These are phyloP conservation scores for Camelina hispida DNA, from an alignment of 345 rosid genomes.

Conservation along the genomic window DNA sequence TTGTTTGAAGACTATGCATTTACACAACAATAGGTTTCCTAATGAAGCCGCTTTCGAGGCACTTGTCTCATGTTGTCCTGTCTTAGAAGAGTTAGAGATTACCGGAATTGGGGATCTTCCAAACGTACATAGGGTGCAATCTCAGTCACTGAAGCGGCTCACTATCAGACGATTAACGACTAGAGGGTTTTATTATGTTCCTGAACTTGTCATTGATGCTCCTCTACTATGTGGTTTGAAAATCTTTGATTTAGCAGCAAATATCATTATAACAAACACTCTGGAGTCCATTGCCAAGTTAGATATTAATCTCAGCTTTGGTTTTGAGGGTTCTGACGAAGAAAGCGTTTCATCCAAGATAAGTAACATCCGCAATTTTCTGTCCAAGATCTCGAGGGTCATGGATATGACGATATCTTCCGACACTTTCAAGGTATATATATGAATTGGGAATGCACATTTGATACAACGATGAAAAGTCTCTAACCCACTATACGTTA, in stretches of 20 bases:
- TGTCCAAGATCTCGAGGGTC: neutral
- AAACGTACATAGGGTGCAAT: neutral
- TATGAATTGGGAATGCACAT: neutral
- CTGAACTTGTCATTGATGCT: neutral
- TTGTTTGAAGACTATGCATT: neutral
- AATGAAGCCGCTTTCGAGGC: neutral
- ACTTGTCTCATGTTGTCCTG: neutral
- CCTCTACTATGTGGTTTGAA: neutral
- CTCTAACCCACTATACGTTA: no score
- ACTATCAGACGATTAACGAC: no score
- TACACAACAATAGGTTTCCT: no score
- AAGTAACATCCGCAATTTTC: neutral
- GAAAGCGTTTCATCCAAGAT: neutral
- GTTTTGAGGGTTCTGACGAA: neutral
- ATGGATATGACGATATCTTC: neutral
- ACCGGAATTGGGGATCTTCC: accelerated
- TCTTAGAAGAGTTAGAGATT: neutral
- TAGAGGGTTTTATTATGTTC: no score
- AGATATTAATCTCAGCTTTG: neutral
- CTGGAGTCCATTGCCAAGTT: neutral
- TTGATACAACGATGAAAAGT: no score
- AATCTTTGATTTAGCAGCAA: neutral
- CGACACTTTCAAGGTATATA: neutral
- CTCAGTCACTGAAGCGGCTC: neutral
- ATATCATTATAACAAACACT: neutral